Conservation (phyloP, 1,139 yeast species). For the Pichia sp. region DNA sequence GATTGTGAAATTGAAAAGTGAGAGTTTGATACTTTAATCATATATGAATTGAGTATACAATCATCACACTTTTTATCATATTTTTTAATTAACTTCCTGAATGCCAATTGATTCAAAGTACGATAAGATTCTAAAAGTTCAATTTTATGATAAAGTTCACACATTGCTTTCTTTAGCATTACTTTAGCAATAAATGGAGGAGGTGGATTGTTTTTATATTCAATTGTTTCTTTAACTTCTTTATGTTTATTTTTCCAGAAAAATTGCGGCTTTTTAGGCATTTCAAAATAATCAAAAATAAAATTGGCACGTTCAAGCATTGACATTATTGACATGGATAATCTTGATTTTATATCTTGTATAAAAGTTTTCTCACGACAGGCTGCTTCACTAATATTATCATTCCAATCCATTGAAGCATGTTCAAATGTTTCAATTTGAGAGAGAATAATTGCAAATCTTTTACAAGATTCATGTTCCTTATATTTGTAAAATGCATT, state of each 20-base stretch:
- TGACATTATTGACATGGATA: slow-evolving; percentile 19
- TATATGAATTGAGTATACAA: slow-evolving; percentile 43
- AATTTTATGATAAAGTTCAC: slow-evolving; percentile 73
- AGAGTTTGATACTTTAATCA: slow-evolving; percentile 48
- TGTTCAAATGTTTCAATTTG: slow-evolving; percentile 50
- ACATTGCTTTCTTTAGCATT: slow-evolving; percentile 67
- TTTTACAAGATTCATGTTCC: slow-evolving; percentile 53
- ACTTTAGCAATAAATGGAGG: slow-evolving; percentile 67
- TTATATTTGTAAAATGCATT: slow-evolving; percentile 52
- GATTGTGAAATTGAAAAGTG: slow-evolving; percentile 61
- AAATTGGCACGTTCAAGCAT: slow-evolving; percentile 26
- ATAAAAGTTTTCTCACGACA: slow-evolving; percentile 4
- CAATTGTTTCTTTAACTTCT: slow-evolving; percentile 24
- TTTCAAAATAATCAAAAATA: slow-evolving; percentile 39
- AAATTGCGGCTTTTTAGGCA: slow-evolving; percentile 52
- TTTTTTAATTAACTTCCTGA: slow-evolving; percentile 82
- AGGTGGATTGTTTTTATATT: slow-evolving; percentile 26
- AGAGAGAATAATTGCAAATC: slow-evolving; percentile 57
- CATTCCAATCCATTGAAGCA: neutral
- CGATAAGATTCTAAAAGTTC: slow-evolving; percentile 73
- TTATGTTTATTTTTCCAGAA: slow-evolving; percentile 33
- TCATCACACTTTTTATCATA: slow-evolving; percentile 68
- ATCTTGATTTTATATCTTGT: slow-evolving; percentile 16
- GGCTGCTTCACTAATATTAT: neutral
- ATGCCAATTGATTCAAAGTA: slow-evolving; percentile 75